Conservation (phyloP, 305 asterid genomes). For the Fraxinus sp. region DNA sequence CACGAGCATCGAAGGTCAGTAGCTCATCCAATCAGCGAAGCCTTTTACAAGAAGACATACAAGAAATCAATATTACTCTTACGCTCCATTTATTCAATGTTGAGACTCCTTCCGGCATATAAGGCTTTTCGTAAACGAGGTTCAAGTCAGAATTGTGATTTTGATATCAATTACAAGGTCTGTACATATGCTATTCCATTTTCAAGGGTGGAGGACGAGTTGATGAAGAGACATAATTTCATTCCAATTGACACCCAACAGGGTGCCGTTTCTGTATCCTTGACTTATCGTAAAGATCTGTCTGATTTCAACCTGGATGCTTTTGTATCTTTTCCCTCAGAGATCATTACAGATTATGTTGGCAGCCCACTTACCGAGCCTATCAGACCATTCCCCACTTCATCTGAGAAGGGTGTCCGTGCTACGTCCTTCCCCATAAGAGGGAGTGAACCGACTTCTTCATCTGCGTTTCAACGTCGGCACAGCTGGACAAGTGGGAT, state of each 20-base stretch:
- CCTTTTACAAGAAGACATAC: slow-evolving; percentile 70
- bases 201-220: slow-evolving; percentile 65
- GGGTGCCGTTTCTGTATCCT: slow-evolving; percentile 79
- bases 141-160: slow-evolving; percentile 63
- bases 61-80: slow-evolving; percentile 75
- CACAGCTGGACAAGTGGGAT: slow-evolving; percentile 96
- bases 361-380: slow-evolving; percentile 96
- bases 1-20: slow-evolving; percentile 57
- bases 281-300: slow-evolving; percentile 71
- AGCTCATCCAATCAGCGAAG: slow-evolving; percentile 62
- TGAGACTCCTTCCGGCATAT: slow-evolving; percentile 90
- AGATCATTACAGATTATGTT: slow-evolving; percentile 84
- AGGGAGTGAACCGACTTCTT: slow-evolving; percentile 47
- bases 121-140: slow-evolving; percentile 75
- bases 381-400: slow-evolving; percentile 70
- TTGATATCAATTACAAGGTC: slow-evolving; percentile 81
- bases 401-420: slow-evolving; percentile 41
- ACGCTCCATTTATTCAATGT: slow-evolving; percentile 73
- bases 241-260: slow-evolving; percentile 78
- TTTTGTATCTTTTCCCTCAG: slow-evolving; percentile 67
- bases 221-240: slow-evolving; percentile 72
- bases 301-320: slow-evolving; percentile 73
- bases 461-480: slow-evolving; percentile 67
- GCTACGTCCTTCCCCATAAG: slow-evolving; percentile 54
- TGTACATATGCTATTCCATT: slow-evolving; percentile 75